Evolutionary conservation across 2,329 filamentous ascomycete genomes (phyloP).

Genomic region (Penicillium italicum): DNA sequence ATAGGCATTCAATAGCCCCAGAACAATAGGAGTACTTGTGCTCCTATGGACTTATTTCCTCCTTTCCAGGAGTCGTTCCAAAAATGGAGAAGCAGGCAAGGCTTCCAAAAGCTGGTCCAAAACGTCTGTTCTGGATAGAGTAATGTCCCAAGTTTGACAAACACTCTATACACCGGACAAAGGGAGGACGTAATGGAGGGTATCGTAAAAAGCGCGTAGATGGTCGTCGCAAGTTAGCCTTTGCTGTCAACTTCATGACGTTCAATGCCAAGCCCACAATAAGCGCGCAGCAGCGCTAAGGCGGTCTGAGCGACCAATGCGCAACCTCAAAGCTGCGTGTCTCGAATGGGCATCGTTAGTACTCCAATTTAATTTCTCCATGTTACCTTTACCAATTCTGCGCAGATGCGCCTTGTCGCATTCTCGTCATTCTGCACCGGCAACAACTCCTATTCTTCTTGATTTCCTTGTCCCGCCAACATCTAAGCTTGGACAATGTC

Average conservation of each 20-base stretch:
- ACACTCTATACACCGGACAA: slow-evolving; percentile 11
- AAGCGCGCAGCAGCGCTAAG: slow-evolving; percentile 32
- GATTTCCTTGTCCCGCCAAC: slow-evolving; percentile 38
- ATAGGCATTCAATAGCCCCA: background rate
- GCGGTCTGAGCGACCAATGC: slow-evolving; percentile 1
- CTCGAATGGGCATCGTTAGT: background rate
- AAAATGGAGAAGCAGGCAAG: background rate
- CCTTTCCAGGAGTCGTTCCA: slow-evolving; percentile 1
- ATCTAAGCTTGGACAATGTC: slow-evolving; percentile 25
- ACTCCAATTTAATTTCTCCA: slow-evolving; percentile 4
- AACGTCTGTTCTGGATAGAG: background rate
- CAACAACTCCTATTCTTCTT: slow-evolving; percentile 28
- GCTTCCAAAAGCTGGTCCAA: background rate
- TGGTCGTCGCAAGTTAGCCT: slow-evolving; percentile 23
- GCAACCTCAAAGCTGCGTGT: background rate
- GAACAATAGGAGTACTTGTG: background rate
- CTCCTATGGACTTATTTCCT: background rate
- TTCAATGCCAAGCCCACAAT: slow-evolving; percentile 30
- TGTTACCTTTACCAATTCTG: slow-evolving; percentile 26
- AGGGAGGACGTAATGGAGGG: slow-evolving; percentile 10
- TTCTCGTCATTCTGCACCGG: slow-evolving; percentile 7
- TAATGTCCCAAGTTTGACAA: background rate
- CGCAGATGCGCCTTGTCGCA: slow-evolving; percentile 20
- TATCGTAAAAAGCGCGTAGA: slow-evolving; percentile 19
- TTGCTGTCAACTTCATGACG: slow-evolving; percentile 30